Evolutionary conservation across 495 filamentous ascomycete species (phyloP), one percentile per base, ranked within the genome.

Genomic region (Pseudevernia furfuracea): DNA sequence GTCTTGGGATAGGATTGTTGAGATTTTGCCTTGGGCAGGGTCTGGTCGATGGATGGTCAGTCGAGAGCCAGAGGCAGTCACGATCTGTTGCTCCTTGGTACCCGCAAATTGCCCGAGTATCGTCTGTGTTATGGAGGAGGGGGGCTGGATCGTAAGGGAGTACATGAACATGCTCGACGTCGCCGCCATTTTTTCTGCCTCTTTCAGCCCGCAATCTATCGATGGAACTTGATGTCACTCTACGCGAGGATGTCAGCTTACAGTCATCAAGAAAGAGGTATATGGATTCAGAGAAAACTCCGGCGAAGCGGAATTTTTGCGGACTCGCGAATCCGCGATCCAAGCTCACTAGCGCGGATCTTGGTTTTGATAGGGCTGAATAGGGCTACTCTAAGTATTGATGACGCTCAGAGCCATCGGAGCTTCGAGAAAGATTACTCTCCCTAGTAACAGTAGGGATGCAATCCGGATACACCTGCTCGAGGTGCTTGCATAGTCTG

Each of bases 151-250:
- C 28, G 95, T 97, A 74, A 97, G 79, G 57, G 90, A 92, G 80
- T 97, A 97, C 82, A 97, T 87, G 74, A 96, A 96, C 91, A 96
- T 95, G 71, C 90, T 91, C 69, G 92, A 96, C 52, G 92, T 96
- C 65, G 91, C 93, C 74, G 94, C 92, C 94, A 99, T 99, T 77
- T 69, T 89, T 82, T 76, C 72, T 69, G 70, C 61, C 55, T 67
- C 64, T 44, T 61, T 55, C 52, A 34, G 52, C 52, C 52, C 52
- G 52, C 28, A 49, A 68, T 57, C 61, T 68, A 34, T 41, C 5
- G 58, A 19, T 21, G 12, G 10, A n/a, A 53, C 28, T 34, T n/a
- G 30, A n/a, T 21, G 1, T 30, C 5, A n/a, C 30, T 21, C 52
- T 55, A 15, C 17, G 3, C 28, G 30, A 21, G 15, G 15, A 21